Evolutionary conservation across 2,329 filamentous ascomycete species (phyloP).

Genomic region (Aspergillus carbonarius): DNA sequence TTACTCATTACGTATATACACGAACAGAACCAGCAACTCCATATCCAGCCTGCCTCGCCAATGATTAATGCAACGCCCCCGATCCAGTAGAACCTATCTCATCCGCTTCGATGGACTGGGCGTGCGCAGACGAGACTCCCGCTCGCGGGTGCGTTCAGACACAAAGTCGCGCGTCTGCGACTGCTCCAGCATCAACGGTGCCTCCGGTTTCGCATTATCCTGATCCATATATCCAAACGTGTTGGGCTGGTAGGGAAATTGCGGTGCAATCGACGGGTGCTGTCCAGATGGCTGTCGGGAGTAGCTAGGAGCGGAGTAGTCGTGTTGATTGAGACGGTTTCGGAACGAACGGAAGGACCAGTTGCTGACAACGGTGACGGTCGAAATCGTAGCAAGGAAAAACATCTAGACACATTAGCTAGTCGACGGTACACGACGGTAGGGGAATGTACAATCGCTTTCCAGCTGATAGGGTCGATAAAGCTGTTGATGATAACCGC

Average conservation of each 20-base stretch:
- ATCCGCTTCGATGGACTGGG: conserved; percentile 38
- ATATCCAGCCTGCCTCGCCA: background rate
- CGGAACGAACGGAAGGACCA: conserved; percentile 58
- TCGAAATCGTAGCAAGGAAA: conserved; percentile 43
- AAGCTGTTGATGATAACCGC: conserved; percentile 94
- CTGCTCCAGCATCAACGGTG: conserved; percentile 33
- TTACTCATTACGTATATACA: background rate
- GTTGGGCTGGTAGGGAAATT: conserved; percentile 28
- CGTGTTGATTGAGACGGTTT: conserved; percentile 34
- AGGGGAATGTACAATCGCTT: conserved; percentile 61
- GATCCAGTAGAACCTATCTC: background rate
- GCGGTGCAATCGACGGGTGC: conserved; percentile 22
- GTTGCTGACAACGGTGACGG: conserved; percentile 58
- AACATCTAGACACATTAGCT: conserved; percentile 35
- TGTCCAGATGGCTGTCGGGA: conserved; percentile 24
- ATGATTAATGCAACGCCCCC: too few species aligned
- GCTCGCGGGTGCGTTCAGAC: conserved; percentile 32
- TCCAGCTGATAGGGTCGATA: conserved; percentile 84
- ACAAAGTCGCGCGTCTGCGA: conserved; percentile 31
- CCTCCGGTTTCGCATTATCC: conserved; percentile 24
- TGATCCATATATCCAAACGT: conserved; percentile 27
- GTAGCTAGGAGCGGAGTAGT: conserved; percentile 26
- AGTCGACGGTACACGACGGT: background rate
- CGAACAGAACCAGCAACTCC: background rate
- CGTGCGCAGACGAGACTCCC: conserved; percentile 34